These are phyloP conservation scores for Starmerella floricola DNA, from an alignment of 805 yeast genomes.

Conservation along the genomic window DNA sequence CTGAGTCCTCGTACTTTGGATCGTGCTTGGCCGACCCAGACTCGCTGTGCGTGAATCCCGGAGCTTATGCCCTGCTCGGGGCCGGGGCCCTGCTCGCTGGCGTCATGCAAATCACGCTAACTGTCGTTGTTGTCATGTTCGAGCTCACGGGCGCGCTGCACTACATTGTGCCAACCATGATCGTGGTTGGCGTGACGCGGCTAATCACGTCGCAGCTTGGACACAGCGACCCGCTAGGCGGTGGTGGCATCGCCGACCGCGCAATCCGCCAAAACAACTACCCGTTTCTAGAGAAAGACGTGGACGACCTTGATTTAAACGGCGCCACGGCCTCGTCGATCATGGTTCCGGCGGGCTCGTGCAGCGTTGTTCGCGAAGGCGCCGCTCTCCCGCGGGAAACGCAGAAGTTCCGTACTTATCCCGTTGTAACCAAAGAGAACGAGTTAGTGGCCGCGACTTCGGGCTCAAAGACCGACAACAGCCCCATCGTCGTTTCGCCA, in stretches of 20 bases:
- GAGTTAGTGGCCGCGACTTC: conserved; percentile 27
- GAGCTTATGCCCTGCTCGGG: conserved; percentile 89
- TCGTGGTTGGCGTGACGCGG: conserved; percentile 81
- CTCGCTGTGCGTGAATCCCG: conserved; percentile 65
- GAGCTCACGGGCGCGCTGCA: conserved; percentile 91
- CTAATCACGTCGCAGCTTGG: conserved; percentile 68
- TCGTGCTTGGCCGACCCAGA: conserved; percentile 5
- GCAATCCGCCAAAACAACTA: conserved; percentile 81
- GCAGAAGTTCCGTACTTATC: conserved; percentile 25
- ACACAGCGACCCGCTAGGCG: conserved; percentile 8
- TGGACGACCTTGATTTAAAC: conserved; percentile 29
- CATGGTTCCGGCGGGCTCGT: conserved; percentile 39
- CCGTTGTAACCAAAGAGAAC: conserved; percentile 28
- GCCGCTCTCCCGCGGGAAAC: not conserved
- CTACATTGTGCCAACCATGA: conserved; percentile 91
- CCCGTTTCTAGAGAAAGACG: conserved; percentile 67
- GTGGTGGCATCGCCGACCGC: conserved; percentile 89
- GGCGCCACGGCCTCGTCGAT: conserved; percentile 27
- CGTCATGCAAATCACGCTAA: conserved; percentile 79
- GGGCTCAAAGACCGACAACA: conserved; percentile 20
- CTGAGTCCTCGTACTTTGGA: conserved; percentile 29
- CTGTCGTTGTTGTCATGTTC: conserved; percentile 91
- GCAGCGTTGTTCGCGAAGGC: conserved; percentile 19
- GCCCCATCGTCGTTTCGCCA: conserved; percentile 51
- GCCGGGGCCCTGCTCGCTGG: conserved; percentile 95